Base-by-base conservation (phyloP, 192 early-diverging fungal species). In the Spinellus fusiger region DNA sequence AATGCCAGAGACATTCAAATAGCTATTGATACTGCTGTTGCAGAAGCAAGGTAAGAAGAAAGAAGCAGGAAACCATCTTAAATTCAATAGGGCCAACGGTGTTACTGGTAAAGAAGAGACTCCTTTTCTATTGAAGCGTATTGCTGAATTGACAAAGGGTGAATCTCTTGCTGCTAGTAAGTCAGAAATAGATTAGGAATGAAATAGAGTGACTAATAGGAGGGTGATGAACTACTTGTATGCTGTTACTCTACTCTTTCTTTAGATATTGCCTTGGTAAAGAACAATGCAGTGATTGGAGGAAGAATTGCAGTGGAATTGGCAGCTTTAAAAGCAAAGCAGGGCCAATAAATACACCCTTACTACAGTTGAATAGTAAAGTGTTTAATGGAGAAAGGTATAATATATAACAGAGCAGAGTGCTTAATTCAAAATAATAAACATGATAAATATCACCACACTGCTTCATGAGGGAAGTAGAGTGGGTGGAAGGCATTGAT, bases 61-160 rank as follows among this genome's bases (percentile, higher is more conserved):
- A 23, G 8, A 9, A 37, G 15, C 40, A 44, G 15, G 25, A 27
- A n/a, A 54, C 34, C 38, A 28, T 9, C 22, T 64, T 31, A 29
- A 37, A 46, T 52, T 12, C 49, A 9, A n/a, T 62, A 85, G 85
- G 23, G 67, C 66, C 1, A 69, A 65, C 7, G 82, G 87, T 0
- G 74, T 99, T 49, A 49, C 26, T 28, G 96, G 96, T 54, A 95
- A 95, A 68, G 91, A 94, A 35, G 80, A 84, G 47, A 99, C 96
- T 3, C 96, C 96, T 4, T 99, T 92, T 70, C 68, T 99, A 64
- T 80, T 99, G n/a, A 83, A 86, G 53, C 83, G 88, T 31, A 85
- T 99, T 0, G 79, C 79, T 25, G 85, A 92, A 59, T 50, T 93
- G n/a, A 99, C 94, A 12, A 69, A 74, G 15, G 96, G 94, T 29